phyloP scores from a whole-genome alignment of 371 early-diverging fungal genomes.

The Saksenaea oblongispora region DNA sequence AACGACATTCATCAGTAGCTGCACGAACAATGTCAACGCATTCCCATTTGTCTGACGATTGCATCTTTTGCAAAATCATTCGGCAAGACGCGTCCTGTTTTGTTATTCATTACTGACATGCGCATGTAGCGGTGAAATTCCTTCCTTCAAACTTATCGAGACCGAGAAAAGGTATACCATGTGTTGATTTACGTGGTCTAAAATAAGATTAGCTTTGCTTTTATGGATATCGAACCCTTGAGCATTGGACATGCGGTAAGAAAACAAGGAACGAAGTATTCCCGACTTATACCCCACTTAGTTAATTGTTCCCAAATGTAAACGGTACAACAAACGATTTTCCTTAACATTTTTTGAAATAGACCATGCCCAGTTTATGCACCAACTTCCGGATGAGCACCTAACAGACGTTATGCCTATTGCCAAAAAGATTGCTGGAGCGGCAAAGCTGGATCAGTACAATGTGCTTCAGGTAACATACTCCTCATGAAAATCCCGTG shows the following conservation, averaged over 20 bases:
- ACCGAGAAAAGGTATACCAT: slow-evolving; percentile 69
- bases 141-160: slow-evolving; percentile 80
- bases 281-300: slow-evolving; percentile 21
- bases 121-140: slow-evolving; percentile 71
- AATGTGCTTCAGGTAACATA: slow-evolving; percentile 83
- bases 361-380: slow-evolving; percentile 90
- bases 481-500: not conserved
- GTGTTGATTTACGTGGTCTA: not conserved
- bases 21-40: not conserved
- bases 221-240: slow-evolving; percentile 80
- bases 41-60: slow-evolving; percentile 47
- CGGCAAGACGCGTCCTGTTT: slow-evolving; percentile 26
- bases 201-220: slow-evolving; percentile 52
- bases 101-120: not conserved
- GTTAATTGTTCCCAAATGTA: slow-evolving; percentile 88
- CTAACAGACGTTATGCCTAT: slow-evolving; percentile 85
- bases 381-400: slow-evolving; percentile 85
- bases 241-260: slow-evolving; percentile 80
- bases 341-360: slow-evolving; percentile 5
- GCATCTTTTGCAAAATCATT: slow-evolving; percentile 93
- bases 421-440: slow-evolving; percentile 87
- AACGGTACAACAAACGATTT: not conserved
- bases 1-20: not conserved
- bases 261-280: not conserved
- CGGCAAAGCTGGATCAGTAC: slow-evolving; percentile 73